Evolutionary conservation across 1,284 basidiomycete genomes (phyloP).

Genomic region (Ganoderma lucidum): DNA sequence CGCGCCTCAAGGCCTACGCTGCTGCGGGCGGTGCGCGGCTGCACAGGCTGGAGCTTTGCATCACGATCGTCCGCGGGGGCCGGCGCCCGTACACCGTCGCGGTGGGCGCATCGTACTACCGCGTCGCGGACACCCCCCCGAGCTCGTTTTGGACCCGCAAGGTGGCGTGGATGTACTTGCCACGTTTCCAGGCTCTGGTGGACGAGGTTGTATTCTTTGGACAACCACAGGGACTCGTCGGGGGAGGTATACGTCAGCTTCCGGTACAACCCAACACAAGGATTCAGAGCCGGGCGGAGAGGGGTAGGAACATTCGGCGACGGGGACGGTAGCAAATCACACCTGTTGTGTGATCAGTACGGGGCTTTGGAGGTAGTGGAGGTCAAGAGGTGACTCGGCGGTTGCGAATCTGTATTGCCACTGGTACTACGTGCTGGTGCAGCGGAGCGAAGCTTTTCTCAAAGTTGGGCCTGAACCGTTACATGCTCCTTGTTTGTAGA

Average conservation of each 20-base stretch:
- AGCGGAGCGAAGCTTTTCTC: no score
- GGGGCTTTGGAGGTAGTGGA: no score
- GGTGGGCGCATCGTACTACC: background rate
- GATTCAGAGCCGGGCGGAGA: background rate
- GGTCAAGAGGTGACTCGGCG: no score
- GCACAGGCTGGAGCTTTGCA: background rate
- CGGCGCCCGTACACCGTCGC: background rate
- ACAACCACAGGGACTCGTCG: background rate
- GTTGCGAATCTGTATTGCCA: no score
- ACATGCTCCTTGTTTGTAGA: no score
- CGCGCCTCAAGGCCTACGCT: background rate
- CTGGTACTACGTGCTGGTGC: no score
- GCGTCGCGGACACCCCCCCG: background rate
- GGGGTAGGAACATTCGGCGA: background rate
- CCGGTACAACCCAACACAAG: background rate
- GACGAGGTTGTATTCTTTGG: slow-evolving; percentile 1
- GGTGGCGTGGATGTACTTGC: background rate
- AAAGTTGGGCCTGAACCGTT: no score
- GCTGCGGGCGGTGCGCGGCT: background rate
- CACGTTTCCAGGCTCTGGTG: background rate
- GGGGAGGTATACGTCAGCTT: background rate
- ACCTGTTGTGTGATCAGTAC: no score
- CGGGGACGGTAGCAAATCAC: background rate
- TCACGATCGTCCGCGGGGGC: background rate
- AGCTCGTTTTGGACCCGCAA: background rate